Percentiles rank a stretch among this genome's conserved stretches.
Conservation (phyloP, 75 land plant species). For the Pseudotsuga menziesii region DNA sequence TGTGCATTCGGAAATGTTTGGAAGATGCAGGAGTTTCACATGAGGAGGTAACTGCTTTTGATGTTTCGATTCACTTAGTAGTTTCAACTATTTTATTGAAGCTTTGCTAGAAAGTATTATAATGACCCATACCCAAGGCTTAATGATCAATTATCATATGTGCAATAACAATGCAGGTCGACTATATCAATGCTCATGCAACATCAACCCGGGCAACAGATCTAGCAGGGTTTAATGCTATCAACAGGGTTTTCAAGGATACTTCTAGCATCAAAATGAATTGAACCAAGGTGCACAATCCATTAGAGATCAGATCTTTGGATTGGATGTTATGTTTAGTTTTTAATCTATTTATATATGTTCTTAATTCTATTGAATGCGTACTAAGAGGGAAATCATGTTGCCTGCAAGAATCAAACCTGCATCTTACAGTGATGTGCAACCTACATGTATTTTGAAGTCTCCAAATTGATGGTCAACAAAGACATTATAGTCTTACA, state of each 20-base stretch:
- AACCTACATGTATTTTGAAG: background rate
- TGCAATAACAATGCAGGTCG: conserved; percentile 23
- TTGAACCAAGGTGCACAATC: conserved; percentile 39
- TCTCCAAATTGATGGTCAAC: background rate
- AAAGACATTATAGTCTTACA: background rate
- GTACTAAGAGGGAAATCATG: background rate
- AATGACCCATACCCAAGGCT: too few relatives aligned
- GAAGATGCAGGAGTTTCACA: too few relatives aligned
- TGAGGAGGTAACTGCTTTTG: too few relatives aligned
- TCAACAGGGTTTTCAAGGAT: conserved; percentile 52
- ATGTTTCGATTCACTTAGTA: too few relatives aligned
- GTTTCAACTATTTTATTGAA: too few relatives aligned
- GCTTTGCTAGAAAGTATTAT: too few relatives aligned
- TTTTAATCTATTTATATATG: background rate
- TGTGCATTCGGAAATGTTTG: too few relatives aligned
- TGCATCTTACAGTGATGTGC: background rate
- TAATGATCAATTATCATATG: background rate
- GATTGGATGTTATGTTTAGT: background rate
- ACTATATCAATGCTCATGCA: conserved; percentile 54
- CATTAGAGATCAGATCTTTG: background rate
- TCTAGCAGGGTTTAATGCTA: conserved; percentile 52
- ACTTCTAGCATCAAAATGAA: conserved; percentile 53
- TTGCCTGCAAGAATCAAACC: background rate
- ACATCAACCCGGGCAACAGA: conserved; percentile 55
- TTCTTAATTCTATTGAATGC: background rate